These are phyloP conservation scores for Pythium brachiatum DNA, from an alignment of 352 stramenopile genomes.

Conservation along the genomic window DNA sequence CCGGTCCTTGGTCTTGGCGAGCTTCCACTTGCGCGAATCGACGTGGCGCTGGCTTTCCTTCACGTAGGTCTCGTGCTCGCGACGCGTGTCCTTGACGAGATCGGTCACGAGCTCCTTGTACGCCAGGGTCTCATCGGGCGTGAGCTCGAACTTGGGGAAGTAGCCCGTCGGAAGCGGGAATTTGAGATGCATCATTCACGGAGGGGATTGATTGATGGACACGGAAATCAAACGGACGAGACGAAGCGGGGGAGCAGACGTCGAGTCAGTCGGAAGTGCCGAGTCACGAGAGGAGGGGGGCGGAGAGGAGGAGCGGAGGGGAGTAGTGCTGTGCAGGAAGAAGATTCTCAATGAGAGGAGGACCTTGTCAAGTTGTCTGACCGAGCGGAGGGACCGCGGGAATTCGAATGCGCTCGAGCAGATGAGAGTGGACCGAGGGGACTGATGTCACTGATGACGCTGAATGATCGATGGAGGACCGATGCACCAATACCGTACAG, in stretches of 20 bases:
- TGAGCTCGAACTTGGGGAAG: conserved; percentile 73
- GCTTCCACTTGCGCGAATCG: conserved; percentile 62
- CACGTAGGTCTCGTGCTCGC: conserved; percentile 55
- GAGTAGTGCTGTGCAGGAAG: neutral
- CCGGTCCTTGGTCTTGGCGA: conserved; percentile 62
- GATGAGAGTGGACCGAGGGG: neutral
- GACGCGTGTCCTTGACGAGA: conserved; percentile 63
- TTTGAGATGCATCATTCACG: conserved; percentile 56
- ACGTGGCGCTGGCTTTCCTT: conserved; percentile 53
- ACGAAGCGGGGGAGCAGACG: neutral
- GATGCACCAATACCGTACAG: neutral
- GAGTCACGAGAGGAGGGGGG: neutral
- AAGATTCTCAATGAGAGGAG: neutral
- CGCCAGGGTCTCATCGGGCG: conserved; percentile 45
- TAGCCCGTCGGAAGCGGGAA: conserved; percentile 67
- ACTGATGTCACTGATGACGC: neutral
- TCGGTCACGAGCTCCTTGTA: conserved; percentile 55
- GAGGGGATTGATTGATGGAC: neutral
- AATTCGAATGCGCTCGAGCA: neutral
- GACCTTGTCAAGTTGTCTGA: too few species aligned
- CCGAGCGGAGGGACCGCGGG: neutral
- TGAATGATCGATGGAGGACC: neutral
- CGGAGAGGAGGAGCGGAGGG: neutral
- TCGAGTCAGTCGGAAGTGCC: neutral
- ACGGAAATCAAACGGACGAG: neutral